Evolutionary conservation across 345 rosid species (phyloP).

Genomic region (Euphorbia peplus): DNA sequence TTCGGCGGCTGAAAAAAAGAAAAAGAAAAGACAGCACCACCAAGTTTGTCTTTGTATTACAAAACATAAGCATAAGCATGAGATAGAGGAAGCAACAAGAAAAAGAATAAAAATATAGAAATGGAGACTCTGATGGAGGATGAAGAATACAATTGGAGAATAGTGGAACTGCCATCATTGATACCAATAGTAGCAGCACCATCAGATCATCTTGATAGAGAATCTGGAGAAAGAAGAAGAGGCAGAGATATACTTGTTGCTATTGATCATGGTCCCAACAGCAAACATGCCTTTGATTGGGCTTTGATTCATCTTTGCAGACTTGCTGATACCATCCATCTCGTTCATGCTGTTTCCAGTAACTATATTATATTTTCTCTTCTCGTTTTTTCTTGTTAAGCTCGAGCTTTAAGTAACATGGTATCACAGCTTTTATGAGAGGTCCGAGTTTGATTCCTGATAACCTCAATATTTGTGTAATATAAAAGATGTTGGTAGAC

Average conservation of each 20-base stretch:
- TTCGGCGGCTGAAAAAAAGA: background rate
- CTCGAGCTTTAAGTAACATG: no score
- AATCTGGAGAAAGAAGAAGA: slow-evolving; percentile 63
- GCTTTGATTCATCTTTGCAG: slow-evolving; percentile 74
- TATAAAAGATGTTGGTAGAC: no score
- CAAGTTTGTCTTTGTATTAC: no score
- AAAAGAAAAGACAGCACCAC: no score
- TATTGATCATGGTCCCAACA: slow-evolving; percentile 63
- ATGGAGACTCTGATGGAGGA: slow-evolving; percentile 60
- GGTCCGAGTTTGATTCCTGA: no score
- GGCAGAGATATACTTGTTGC: slow-evolving; percentile 60
- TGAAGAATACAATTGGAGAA: slow-evolving; percentile 65
- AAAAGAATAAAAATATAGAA: no score
- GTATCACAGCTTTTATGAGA: no score
- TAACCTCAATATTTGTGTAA: no score
- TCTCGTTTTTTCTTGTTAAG: background rate
- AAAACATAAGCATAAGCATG: no score
- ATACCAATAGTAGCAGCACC: slow-evolving; percentile 50
- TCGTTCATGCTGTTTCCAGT: slow-evolving; percentile 84
- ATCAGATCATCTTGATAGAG: slow-evolving; percentile 70
- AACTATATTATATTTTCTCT: background rate
- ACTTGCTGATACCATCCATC: slow-evolving; percentile 79
- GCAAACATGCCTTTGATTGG: slow-evolving; percentile 70
- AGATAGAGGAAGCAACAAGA: no score
- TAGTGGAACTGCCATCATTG: slow-evolving; percentile 57